Conservation (phyloP, 495 filamentous ascomycete species). For the Talaromyces borbonicus region DNA sequence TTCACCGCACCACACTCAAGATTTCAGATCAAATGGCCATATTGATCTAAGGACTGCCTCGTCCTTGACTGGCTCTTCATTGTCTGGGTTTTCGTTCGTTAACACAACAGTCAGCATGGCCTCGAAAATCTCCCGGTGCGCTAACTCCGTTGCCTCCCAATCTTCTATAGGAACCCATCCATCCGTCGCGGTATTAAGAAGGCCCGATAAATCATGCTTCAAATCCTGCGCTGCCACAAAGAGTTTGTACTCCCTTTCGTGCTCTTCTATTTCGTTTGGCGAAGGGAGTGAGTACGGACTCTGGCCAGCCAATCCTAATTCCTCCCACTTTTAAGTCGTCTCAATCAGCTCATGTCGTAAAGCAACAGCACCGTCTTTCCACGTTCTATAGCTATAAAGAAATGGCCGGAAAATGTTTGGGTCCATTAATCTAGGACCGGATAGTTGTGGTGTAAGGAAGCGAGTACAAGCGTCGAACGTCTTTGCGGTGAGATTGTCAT, state of each 20-base stretch:
- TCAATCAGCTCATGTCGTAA: constrained; percentile 34
- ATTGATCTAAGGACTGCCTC: constrained; percentile 23
- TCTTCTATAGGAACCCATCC: constrained; percentile 29
- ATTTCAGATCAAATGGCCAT: constrained; percentile 27
- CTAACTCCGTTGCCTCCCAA: constrained; percentile 24
- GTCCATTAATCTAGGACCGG: constrained; percentile 25
- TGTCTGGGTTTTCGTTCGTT: constrained; percentile 16
- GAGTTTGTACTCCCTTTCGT: constrained; percentile 26
- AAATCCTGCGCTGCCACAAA: constrained; percentile 27
- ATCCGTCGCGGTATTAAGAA: constrained; percentile 26
- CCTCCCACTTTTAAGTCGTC: constrained; percentile 23
- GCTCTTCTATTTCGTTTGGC: constrained; percentile 18
- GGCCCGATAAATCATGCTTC: constrained; percentile 19
- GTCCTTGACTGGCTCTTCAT: constrained; percentile 25
- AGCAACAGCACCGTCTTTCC: constrained; percentile 32
- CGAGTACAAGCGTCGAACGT: no score
- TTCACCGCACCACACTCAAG: no score
- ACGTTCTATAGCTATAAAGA: constrained; percentile 33
- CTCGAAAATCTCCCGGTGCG: constrained; percentile 24
- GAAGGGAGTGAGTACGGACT: constrained; percentile 27
- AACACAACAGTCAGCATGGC: constrained; percentile 24
- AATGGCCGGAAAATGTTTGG: constrained; percentile 31
- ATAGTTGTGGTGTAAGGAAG: constrained; percentile 24
- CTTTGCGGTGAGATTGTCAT: constrained; percentile 14
- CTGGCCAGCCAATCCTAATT: constrained; percentile 27